phyloP scores from a whole-genome alignment of 176 grass and related monocot species.

The Rhynchospora tenuis region DNA sequence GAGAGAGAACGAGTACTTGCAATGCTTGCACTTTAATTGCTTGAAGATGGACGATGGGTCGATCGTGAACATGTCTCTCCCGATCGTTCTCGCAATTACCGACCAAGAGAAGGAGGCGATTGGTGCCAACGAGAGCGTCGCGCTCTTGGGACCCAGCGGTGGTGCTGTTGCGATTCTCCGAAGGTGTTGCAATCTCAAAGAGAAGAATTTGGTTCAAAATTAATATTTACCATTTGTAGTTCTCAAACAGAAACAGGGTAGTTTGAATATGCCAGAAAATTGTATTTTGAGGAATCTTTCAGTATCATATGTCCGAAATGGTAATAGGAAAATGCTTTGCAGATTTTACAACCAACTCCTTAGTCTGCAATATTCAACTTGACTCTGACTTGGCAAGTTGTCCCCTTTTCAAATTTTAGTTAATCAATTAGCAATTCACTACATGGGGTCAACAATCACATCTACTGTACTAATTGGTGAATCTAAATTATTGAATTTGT shows the following conservation, averaged over 20 bases:
- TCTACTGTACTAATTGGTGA: not conserved
- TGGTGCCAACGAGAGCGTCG: constrained; percentile 37
- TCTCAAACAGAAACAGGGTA: not conserved
- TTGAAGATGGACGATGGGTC: constrained; percentile 39
- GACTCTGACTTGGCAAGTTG: not conserved
- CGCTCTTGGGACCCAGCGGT: constrained; percentile 42
- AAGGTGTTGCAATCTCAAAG: constrained; percentile 26
- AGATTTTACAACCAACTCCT: not conserved
- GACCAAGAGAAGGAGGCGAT: constrained; percentile 54
- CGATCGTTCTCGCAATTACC: constrained; percentile 73
- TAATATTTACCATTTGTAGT: not conserved
- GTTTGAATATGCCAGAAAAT: not conserved
- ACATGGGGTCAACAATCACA: not conserved
- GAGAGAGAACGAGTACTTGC: constrained; percentile 83
- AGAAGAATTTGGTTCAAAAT: not conserved
- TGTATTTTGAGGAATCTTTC: not conserved
- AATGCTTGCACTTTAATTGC: constrained; percentile 86
- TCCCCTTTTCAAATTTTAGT: not conserved
- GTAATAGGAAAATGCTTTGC: not conserved
- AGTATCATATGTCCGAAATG: not conserved
- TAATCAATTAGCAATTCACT: not conserved
- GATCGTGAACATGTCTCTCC: constrained; percentile 84
- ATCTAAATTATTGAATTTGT: not conserved
- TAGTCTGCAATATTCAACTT: not conserved
- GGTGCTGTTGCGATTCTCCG: constrained; percentile 52